Conservation (phyloP, 345 rosid genomes). For the Capsella bursapastoris region DNA sequence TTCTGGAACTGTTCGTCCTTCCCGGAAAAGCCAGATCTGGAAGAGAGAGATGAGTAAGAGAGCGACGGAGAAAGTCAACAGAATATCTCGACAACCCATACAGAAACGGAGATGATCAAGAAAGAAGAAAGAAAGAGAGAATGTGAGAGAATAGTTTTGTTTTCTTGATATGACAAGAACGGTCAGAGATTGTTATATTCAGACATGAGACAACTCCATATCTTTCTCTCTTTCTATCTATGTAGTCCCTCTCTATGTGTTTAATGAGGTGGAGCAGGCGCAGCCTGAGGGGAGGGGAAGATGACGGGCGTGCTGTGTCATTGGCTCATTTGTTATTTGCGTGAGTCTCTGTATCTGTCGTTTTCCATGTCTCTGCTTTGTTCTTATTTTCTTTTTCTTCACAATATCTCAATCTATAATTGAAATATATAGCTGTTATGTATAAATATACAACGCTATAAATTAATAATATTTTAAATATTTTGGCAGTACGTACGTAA, state of each 20-base stretch:
- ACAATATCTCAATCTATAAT: background rate
- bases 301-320: constrained; percentile 29
- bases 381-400: background rate
- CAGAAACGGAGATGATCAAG: background rate
- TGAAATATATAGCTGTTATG: constrained; percentile 8
- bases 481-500: constrained; percentile 14
- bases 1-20: constrained; percentile 20
- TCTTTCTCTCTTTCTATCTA: constrained; percentile 8
- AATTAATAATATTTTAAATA: background rate
- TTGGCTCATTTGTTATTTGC: constrained; percentile 34
- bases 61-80: constrained; percentile 36
- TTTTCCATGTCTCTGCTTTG: constrained; percentile 35
- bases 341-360: constrained; percentile 32
- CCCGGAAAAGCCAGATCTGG: constrained; percentile 44
- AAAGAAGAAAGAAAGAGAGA: constrained; percentile 9
- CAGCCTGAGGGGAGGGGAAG: constrained; percentile 21
- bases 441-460: background rate
- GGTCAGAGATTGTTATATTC: constrained; percentile 34
- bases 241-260: background rate
- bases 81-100: constrained; percentile 41
- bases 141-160: constrained; percentile 9
- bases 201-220: constrained; percentile 18
- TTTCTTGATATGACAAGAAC: constrained; percentile 26
- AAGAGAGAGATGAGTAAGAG: constrained; percentile 36
- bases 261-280: constrained; percentile 30